Conservation (phyloP, 2,329 filamentous ascomycete genomes). For the Lasiodiplodia gonubiensis region DNA sequence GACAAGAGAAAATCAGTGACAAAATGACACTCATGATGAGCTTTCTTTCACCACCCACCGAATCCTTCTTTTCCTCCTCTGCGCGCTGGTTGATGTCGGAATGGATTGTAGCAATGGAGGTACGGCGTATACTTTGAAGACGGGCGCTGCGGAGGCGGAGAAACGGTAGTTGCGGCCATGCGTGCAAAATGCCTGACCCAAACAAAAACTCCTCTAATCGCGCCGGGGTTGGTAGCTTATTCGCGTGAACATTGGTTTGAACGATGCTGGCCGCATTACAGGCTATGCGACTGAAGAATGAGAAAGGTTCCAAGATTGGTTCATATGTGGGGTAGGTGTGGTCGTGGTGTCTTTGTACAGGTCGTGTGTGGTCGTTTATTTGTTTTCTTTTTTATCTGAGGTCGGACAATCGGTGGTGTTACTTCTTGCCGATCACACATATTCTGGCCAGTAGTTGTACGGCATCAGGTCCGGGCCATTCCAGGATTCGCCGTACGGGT, state of each 20-base stretch:
- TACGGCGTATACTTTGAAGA: neutral
- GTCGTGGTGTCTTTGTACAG: constrained; percentile 16
- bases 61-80: neutral
- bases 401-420: neutral
- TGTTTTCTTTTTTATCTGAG: neutral
- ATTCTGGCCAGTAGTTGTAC: constrained; percentile 60
- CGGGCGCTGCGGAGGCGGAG: neutral
- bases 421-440: constrained; percentile 44
- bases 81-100: neutral
- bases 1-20: neutral
- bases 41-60: neutral
- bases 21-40: neutral
- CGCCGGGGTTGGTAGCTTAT: constrained; percentile 7
- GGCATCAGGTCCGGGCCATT: constrained; percentile 53
- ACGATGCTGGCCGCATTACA: neutral
- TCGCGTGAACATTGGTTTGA: neutral
- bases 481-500: constrained; percentile 62
- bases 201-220: constrained; percentile 17
- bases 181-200: neutral
- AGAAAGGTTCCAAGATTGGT: neutral
- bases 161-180: neutral
- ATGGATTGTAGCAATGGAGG: neutral
- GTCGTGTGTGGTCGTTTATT: constrained; percentile 10
- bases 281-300: neutral
- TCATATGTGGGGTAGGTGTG: neutral